These are phyloP conservation scores for Candida koratica DNA, from an alignment of 805 yeast genomes.

Conservation along the genomic window DNA sequence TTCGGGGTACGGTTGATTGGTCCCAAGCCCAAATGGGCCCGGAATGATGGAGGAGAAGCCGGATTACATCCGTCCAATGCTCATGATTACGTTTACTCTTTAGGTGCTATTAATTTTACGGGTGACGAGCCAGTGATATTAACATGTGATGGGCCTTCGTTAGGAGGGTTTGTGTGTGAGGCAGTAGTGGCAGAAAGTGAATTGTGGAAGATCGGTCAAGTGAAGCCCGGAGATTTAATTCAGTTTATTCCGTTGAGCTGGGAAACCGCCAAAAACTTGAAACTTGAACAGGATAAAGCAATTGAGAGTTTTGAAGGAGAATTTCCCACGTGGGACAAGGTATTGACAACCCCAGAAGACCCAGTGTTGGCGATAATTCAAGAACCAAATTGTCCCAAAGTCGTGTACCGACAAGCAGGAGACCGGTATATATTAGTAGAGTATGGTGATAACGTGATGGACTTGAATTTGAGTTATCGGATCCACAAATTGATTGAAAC, in stretches of 20 bases:
- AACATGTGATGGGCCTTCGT: constrained; percentile 96
- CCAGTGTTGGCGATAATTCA: constrained; percentile 63
- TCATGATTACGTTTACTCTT: constrained; percentile 93
- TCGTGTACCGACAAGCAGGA: constrained; percentile 93
- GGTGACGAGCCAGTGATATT: constrained; percentile 98
- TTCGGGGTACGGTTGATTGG: constrained; percentile 94
- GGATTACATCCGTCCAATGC: constrained; percentile 99
- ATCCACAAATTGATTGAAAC: constrained; percentile 76
- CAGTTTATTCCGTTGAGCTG: constrained; percentile 75
- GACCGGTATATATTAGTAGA: constrained; percentile 90
- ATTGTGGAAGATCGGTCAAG: constrained; percentile 98
- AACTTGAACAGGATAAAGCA: constrained; percentile 53
- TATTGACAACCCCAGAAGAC: constrained; percentile 44
- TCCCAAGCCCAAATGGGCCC: constrained; percentile 96
- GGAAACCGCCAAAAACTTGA: constrained; percentile 63
- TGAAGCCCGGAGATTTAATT: constrained; percentile 87
- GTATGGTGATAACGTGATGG: constrained; percentile 86
- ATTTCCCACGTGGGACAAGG: constrained; percentile 26
- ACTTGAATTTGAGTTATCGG: constrained; percentile 79
- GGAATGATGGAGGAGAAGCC: constrained; percentile 95
- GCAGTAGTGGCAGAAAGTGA: constrained; percentile 95
- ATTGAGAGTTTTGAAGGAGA: constrained; percentile 46
- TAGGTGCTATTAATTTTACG: constrained; percentile 96
- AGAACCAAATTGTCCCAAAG: constrained; percentile 56
- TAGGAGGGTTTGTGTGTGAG: constrained; percentile 96